Evolutionary conservation across 176 grass and related monocot species (phyloP), one percentile per base, ranked within the genome.

Genomic region (Musa itinerans): DNA sequence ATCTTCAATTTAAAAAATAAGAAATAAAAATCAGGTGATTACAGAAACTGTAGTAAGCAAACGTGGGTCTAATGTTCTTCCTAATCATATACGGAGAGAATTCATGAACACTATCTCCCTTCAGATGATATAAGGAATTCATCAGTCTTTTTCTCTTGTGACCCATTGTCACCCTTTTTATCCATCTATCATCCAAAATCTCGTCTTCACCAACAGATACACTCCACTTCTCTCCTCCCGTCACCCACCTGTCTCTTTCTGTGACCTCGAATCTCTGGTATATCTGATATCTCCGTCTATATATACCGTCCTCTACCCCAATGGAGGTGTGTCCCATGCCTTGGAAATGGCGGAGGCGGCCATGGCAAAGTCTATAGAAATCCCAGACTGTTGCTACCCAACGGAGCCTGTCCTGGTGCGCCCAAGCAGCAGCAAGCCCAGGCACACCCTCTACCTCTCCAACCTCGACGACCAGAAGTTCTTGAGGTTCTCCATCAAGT

Each of bases 401-500:
- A 70, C 11, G 50, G 68, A 70, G 3, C 68, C 68, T 16, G n/a
- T 49, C 43, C 50, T 70, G 43, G 68, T 70, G 34, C 0, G 14
- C 43, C 68, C 68, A 11, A 20, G 16, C 48, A 8, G 3, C 68
- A 15, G 16, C 43, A 51, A 34, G 16, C 68, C 68, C 11, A 11
- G 26, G 5, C 68, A 51, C 72, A 76, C 52, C 23, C 80, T 98
- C 15, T 84, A 91, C 82, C 84, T 98, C 53, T 98, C 95, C 66
- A 98, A 93, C 86, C 88, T 98, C 23, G 95, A 98, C 76, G 90
- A 98, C 82, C 95, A 98, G 78, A 81, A 78, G 11, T 98, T 98
- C 90, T 72, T 98, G 68, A 84, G 95, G 1, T 98, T 98, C 90
- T 93, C 90, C 75, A 98, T 98, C 86, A 98, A 93, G 82, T 98